phyloP scores from a whole-genome alignment of 2,329 filamentous ascomycete species.

The Didymella glomerata region DNA sequence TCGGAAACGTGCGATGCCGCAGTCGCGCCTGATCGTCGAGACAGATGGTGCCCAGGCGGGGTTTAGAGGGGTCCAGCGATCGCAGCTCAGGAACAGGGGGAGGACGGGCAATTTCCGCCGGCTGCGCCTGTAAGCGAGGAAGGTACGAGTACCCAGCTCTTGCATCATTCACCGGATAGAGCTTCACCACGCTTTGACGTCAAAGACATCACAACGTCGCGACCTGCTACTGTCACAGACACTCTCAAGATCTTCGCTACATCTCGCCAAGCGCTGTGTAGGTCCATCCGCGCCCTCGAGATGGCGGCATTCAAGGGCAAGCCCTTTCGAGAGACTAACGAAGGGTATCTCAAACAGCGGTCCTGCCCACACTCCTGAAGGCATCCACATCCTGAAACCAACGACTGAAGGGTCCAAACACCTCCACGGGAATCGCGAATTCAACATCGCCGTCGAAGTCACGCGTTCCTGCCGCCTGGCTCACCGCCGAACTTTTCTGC shows the following conservation, averaged over 20 bases:
- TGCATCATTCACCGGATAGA: constrained; percentile 13
- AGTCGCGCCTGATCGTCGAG: constrained; percentile 20
- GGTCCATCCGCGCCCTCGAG: constrained; percentile 41
- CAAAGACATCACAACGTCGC: constrained; percentile 7
- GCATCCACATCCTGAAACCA: constrained; percentile 22
- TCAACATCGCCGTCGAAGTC: constrained; percentile 16
- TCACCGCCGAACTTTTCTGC: constrained; percentile 39
- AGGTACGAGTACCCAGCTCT: constrained; percentile 1
- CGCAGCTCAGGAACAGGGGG: constrained; percentile 19
- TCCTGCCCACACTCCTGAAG: constrained; percentile 22
- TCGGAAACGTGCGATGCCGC: constrained; percentile 25
- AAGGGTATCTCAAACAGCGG: constrained; percentile 36
- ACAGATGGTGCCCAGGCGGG: constrained; percentile 20
- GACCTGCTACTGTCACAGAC: constrained; percentile 13
- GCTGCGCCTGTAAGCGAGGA: constrained; percentile 9
- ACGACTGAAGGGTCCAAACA: constrained; percentile 2
- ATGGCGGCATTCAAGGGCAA: constrained; percentile 41
- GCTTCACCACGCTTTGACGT: constrained; percentile 23
- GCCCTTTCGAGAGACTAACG: constrained; percentile 45
- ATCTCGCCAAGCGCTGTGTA: constrained; percentile 43
- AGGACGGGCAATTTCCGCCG: neutral
- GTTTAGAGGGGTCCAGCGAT: constrained; percentile 16
- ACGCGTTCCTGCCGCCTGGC: constrained; percentile 24
- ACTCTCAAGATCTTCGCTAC: constrained; percentile 24
- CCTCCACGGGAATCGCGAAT: constrained; percentile 12